Conservation (phyloP, 192 early-diverging fungal genomes). For the Entophlyctis helioformis region DNA sequence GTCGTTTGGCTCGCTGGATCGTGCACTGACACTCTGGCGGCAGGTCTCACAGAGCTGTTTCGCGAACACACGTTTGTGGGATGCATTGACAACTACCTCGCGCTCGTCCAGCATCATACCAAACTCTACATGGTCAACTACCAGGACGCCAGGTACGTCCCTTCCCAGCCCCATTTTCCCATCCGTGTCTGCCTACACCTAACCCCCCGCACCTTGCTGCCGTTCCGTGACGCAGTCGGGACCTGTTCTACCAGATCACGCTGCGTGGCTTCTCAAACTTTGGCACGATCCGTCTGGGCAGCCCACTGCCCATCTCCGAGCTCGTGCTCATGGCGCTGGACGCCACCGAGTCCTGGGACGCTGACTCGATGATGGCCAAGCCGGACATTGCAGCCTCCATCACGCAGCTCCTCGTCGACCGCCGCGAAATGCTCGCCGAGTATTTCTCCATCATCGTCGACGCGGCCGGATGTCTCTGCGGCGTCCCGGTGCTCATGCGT, state of each 20-base stretch:
- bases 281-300: slow-evolving; percentile 57
- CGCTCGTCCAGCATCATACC: slow-evolving; percentile 78
- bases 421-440: slow-evolving; percentile 73
- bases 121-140: slow-evolving; percentile 78
- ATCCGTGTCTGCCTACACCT: too few species aligned
- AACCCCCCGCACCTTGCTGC: too few species aligned
- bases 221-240: too few species aligned
- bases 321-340: slow-evolving; percentile 61
- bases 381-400: slow-evolving; percentile 33
- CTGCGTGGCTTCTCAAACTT: slow-evolving; percentile 81
- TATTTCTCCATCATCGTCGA: slow-evolving; percentile 73
- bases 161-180: too few species aligned
- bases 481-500: slow-evolving; percentile 69
- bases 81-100: slow-evolving; percentile 64
- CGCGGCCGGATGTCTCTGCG: slow-evolving; percentile 45
- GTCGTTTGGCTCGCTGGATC: neutral
- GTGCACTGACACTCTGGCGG: neutral
- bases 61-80: slow-evolving; percentile 81
- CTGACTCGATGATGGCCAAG: slow-evolving; percentile 31
- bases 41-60: slow-evolving; percentile 67
- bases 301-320: slow-evolving; percentile 53
- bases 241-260: slow-evolving; percentile 81
- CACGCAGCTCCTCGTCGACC: slow-evolving; percentile 1
- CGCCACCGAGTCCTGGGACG: slow-evolving; percentile 16
- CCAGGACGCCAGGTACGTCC: slow-evolving; percentile 47